Evolutionary conservation across 176 grass and related monocot species (phyloP).

Genomic region (sorghum (Sorghum bicolor)): DNA sequence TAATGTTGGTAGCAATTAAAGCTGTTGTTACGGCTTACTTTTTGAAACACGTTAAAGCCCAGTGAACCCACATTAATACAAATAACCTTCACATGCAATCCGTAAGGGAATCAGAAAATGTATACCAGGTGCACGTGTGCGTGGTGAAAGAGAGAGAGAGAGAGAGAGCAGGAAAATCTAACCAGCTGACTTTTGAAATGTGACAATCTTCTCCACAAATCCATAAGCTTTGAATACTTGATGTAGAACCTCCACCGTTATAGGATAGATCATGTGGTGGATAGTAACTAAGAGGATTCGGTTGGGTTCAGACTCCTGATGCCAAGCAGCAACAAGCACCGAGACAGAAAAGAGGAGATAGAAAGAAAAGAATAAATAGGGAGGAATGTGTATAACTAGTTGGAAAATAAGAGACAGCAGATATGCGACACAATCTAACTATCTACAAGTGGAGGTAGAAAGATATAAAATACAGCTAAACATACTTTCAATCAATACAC

Average conservation of each 20-base stretch:
- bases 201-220: constrained; percentile 99
- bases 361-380: constrained; percentile 61
- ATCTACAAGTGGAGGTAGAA: constrained; percentile 32
- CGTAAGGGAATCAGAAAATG: constrained; percentile 27
- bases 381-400: constrained; percentile 48
- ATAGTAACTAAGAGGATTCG: constrained; percentile 99
- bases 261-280: constrained; percentile 99
- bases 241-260: constrained; percentile 96
- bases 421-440: constrained; percentile 42
- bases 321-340: constrained; percentile 40
- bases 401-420: constrained; percentile 44
- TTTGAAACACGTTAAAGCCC: constrained; percentile 15
- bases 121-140: constrained; percentile 20
- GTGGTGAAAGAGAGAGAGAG: constrained; percentile 29
- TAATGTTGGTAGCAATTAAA: not conserved
- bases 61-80: constrained; percentile 9
- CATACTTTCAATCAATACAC: constrained; percentile 1
- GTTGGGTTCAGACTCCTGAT: constrained; percentile 95
- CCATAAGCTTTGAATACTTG: constrained; percentile 99
- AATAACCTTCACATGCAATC: constrained; percentile 13
- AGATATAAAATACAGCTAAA: constrained; percentile 32
- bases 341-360: constrained; percentile 50
- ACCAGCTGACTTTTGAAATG: constrained; percentile 99
- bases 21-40: not conserved
- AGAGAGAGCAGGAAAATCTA: constrained; percentile 45